Conservation (phyloP, 371 early-diverging fungal species). For the Entomophthora muscae region DNA sequence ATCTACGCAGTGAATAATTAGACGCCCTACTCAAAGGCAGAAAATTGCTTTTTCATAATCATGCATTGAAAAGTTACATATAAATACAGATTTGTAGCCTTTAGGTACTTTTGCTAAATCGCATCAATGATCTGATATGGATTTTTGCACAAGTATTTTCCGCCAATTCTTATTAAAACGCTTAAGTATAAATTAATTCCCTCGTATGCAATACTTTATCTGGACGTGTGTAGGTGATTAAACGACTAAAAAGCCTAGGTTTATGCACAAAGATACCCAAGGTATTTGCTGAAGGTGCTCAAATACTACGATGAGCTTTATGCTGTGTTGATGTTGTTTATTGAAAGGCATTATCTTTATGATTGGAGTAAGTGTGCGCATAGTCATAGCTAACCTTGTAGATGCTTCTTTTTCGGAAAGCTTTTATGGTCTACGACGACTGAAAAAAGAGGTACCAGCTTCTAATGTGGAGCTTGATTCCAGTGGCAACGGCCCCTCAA, state of each 20-base stretch:
- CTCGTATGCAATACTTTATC: too few species aligned
- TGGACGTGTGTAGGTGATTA: too few species aligned
- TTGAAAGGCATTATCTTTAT: conserved; percentile 66
- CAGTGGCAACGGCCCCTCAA: conserved; percentile 8
- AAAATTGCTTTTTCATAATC: too few species aligned
- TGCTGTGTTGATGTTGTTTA: conserved; percentile 48
- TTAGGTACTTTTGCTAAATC: too few species aligned
- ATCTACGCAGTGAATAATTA: too few species aligned
- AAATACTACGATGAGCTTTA: conserved; percentile 66
- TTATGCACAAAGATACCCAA: conserved; percentile 81
- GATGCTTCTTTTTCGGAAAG: conserved; percentile 79
- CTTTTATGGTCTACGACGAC: conserved; percentile 77
- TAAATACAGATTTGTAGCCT: too few species aligned
- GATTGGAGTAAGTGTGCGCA: conserved; percentile 36
- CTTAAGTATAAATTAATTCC: too few species aligned
- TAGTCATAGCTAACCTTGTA: conserved; percentile 12
- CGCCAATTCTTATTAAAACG: too few species aligned
- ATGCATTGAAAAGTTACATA: too few species aligned
- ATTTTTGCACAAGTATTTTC: too few species aligned
- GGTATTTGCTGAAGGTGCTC: conserved; percentile 53
- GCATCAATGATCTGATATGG: too few species aligned
- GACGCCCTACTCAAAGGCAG: too few species aligned
- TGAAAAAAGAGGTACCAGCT: conserved; percentile 13
- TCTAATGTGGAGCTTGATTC: conserved; percentile 11
- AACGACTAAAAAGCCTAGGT: conserved; percentile 21